Evolutionary conservation across 129 eudicot species (phyloP), one percentile per base, ranked within the genome.

Genomic region (Artemisia tridentata): DNA sequence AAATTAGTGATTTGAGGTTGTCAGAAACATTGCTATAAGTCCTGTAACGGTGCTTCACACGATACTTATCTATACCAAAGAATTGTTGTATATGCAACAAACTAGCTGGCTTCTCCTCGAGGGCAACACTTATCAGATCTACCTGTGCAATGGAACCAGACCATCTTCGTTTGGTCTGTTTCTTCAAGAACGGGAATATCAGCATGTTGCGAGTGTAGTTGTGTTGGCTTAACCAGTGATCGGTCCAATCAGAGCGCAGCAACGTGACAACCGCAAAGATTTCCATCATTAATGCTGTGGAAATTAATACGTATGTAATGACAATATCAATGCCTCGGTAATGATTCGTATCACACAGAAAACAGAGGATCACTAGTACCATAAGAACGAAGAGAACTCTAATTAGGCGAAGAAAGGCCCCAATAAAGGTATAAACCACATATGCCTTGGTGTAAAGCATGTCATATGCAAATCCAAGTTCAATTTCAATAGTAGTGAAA

Each of bases 121-220:
- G 49, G 67, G 76, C 68, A 1, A 59, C 68, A 48, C 76, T 72
- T 46, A 83, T 74, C 16, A 86, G 66, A 64, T 81, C 80, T 51
- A 67, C 65, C 59, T 86, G 91, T 15, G 88, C 77, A 76, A 83
- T 80, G 17, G 80, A 70, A 75, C 75, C 75, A 34, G 87, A 82
- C 91, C 91, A 82, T 72, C 91, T 57, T 57, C 2, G 69, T 29
- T 71, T 77, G 43, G 59, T 77, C 12, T 75, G 60, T 27, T 13
- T 65, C 34, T n/a, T 63, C 23, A 65, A 57, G 65, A 51, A 75
- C 3, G 57, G 50, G 11, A 45, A 19, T 15, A 17, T 3, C 4
- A 71, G 75, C 50, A 27, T 47, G 14, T 66, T 41, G 2, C 69
- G 75, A 46, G 65, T 65, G 38, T 15, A 74, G 51, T 80, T 55